phyloP scores from a whole-genome alignment of 345 rosid genomes.

The Garcia nutans region DNA sequence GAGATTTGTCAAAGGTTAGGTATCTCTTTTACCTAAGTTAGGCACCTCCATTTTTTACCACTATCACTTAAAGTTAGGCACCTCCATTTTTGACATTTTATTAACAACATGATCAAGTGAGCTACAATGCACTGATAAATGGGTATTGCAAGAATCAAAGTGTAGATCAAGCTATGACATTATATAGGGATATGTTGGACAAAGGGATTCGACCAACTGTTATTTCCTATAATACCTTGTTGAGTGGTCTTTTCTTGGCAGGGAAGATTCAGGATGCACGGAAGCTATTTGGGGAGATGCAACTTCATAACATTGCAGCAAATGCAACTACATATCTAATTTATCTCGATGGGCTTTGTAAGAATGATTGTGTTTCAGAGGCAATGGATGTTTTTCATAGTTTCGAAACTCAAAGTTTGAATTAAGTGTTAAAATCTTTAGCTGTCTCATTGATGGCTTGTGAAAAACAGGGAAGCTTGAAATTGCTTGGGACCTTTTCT shows the following conservation, averaged over 20 bases:
- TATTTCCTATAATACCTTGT: constrained; percentile 19
- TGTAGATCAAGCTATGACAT: constrained; percentile 22
- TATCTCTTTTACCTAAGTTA: too few species aligned
- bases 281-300: constrained; percentile 27
- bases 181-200: constrained; percentile 11
- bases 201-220: constrained; percentile 25
- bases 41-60: too few species aligned
- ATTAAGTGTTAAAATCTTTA: too few species aligned
- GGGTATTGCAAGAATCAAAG: constrained; percentile 19
- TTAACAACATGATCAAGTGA: constrained; percentile 7
- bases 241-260: constrained; percentile 22
- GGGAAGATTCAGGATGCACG: constrained; percentile 28
- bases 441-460: too few species aligned
- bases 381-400: too few species aligned
- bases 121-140: constrained; percentile 28
- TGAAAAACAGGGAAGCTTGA: too few species aligned
- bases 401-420: too few species aligned
- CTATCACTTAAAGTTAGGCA: too few species aligned
- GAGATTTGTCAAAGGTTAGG: too few species aligned
- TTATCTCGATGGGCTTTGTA: constrained; percentile 30
- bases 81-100: too few species aligned
- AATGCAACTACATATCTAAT: not conserved
- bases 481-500: constrained; percentile 19
- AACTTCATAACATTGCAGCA: constrained; percentile 3
- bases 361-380: constrained; percentile 26